Percentiles rank a stretch among this genome's conserved stretches.
Conservation (phyloP, 495 filamentous ascomycete genomes). For the Usnea hakonensis region DNA sequence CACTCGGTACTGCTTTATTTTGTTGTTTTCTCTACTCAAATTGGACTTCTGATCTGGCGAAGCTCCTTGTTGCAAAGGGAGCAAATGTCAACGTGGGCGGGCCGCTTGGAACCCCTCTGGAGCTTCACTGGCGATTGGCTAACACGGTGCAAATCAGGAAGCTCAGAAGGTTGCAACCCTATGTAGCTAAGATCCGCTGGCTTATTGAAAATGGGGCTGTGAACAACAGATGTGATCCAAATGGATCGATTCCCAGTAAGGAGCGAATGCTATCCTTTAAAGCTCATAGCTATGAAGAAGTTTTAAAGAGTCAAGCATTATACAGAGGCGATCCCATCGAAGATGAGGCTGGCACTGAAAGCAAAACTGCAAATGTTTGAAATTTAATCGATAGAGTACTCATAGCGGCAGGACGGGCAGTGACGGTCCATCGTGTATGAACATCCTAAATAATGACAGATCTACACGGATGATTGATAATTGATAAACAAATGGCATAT, state of each 20-base stretch:
- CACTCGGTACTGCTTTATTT: neutral
- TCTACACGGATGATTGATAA: too few species aligned
- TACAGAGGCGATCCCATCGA: neutral
- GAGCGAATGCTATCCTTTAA: neutral
- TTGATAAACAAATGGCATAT: too few species aligned
- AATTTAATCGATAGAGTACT: too few species aligned
- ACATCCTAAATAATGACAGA: too few species aligned
- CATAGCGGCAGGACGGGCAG: too few species aligned
- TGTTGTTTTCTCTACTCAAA: neutral
- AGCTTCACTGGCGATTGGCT: neutral
- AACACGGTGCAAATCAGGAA: too few species aligned
- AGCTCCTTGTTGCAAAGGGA: constrained; percentile 2
- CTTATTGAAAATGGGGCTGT: neutral
- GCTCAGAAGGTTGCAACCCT: too few species aligned
- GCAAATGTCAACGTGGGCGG: constrained; percentile 1
- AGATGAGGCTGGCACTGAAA: too few species aligned
- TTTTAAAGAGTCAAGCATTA: neutral
- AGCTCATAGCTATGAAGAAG: neutral
- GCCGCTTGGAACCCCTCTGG: neutral
- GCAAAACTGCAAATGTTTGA: too few species aligned
- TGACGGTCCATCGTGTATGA: too few species aligned
- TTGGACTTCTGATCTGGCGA: neutral
- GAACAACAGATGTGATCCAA: neutral
- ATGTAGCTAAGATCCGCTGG: neutral
- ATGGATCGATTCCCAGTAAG: neutral